Base-by-base conservation (phyloP, 2,329 filamentous ascomycete species). In the Fusarium austroafricanum region DNA sequence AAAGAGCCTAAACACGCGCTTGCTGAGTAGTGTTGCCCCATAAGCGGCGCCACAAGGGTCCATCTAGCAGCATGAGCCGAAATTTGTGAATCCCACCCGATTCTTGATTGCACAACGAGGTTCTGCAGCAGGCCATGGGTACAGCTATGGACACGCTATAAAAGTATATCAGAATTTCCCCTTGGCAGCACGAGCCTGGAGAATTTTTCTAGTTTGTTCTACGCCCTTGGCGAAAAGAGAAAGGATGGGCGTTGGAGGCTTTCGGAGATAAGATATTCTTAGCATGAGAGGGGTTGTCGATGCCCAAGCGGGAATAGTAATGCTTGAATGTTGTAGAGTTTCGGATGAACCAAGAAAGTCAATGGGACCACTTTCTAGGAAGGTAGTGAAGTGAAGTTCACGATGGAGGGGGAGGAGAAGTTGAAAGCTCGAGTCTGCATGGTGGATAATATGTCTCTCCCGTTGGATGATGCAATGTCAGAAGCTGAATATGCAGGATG, bases 21-120 rank as follows among this genome's bases (percentile, higher is more conserved):
- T 49, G 43, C 20, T 47, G 35, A 17, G 58, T 33, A 42, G 38
- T 26, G 39, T 38, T 45, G 61, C 57, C 65, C 67, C 63, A 42
- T 71, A 60, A 68, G 56, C 47, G 43, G 50, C 55, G 70, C 70
- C 68, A 67, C 68, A 70, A 65, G 68, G 66, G 57, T 61, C 52
- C 44, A 56, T 69, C 61, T 33, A 51, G 45, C 68, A 66, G 52
- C 44, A 64, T 21, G 37, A 64, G 60, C 53, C 63, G 64, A 71
- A 67, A 72, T 72, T 69, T 71, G 63, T 45, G 53, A 61, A 62
- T 60, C 56, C 20, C 44, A 56, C 51, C 53, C 33, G 18, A 59
- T 53, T 39, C 12, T 46, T 55, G n/a, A 28, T 17, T 42, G 31
- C 17, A 38, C 55, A 38, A 47, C 31, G 45, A 62, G 57, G 21